These are phyloP conservation scores for Gilbertella persicaria DNA, from an alignment of 371 early-diverging fungal genomes.

Conservation along the genomic window DNA sequence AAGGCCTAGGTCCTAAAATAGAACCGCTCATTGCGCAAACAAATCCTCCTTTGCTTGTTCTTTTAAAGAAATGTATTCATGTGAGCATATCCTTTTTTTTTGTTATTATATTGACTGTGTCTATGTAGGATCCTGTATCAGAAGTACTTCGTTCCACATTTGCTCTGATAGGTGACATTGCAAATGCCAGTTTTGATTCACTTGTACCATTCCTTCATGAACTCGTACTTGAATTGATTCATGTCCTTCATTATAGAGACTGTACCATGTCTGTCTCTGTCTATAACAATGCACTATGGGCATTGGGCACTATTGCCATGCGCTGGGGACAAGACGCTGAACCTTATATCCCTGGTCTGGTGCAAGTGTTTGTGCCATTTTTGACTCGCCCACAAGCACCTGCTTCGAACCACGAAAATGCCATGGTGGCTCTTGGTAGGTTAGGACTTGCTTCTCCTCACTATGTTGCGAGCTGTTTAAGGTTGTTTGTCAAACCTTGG, in stretches of 20 bases:
- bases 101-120: not conserved
- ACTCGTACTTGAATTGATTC: conserved; percentile 48
- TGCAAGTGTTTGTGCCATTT: conserved; percentile 48
- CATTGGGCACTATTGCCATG: conserved; percentile 91
- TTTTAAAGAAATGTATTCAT: conserved; percentile 71
- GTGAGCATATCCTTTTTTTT: conserved; percentile 32
- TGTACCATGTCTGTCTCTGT: conserved; percentile 51
- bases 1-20: conserved; percentile 73
- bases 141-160: conserved; percentile 93
- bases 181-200: conserved; percentile 70
- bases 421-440: conserved; percentile 86
- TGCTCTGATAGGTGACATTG: conserved; percentile 93
- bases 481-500: conserved; percentile 69
- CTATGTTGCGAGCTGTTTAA: conserved; percentile 67
- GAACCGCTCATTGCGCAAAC: conserved; percentile 65
- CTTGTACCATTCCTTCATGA: conserved; percentile 14
- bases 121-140: conserved; percentile 69
- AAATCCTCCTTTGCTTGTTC: conserved; percentile 64
- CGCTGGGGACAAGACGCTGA: conserved; percentile 51
- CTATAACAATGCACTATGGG: conserved; percentile 95
- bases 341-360: conserved; percentile 1
- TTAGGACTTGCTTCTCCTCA: conserved; percentile 76
- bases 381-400: conserved; percentile 59
- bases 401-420: conserved; percentile 77
- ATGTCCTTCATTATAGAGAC: conserved; percentile 61